phyloP scores from a whole-genome alignment of 2,329 filamentous ascomycete species.

The Sarocladium brachiariae region DNA sequence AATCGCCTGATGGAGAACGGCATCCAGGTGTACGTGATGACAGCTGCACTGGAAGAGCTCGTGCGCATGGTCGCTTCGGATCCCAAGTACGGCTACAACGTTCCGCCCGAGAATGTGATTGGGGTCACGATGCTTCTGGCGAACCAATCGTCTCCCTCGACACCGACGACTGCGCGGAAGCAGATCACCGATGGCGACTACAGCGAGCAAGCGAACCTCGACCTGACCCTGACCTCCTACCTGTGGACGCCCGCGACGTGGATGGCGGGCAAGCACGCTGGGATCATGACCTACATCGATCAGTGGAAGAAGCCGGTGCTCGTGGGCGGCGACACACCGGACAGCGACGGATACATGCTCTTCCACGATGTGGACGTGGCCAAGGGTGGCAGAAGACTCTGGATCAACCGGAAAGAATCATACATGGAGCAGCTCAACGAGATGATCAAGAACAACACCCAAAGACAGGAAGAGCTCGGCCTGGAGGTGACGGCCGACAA shows the following conservation, averaged over 20 bases:
- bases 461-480: slow-evolving; percentile 27
- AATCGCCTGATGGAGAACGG: slow-evolving; percentile 35
- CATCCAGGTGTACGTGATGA: slow-evolving; percentile 37
- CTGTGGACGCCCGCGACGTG: slow-evolving; percentile 37
- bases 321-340: slow-evolving; percentile 35
- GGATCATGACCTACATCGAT: slow-evolving; percentile 34
- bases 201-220: slow-evolving; percentile 27
- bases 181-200: slow-evolving; percentile 32
- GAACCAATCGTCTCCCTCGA: slow-evolving; percentile 20
- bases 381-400: slow-evolving; percentile 34
- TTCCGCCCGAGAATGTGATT: slow-evolving; percentile 35
- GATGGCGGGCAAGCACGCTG: slow-evolving; percentile 37
- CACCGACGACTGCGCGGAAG: slow-evolving; percentile 29
- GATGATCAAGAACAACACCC: slow-evolving; percentile 29
- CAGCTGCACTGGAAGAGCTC: slow-evolving; percentile 35
- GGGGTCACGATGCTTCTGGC: slow-evolving; percentile 32
- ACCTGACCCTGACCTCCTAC: slow-evolving; percentile 31
- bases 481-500: slow-evolving; percentile 34
- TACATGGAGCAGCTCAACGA: slow-evolving; percentile 26
- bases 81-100: slow-evolving; percentile 38
- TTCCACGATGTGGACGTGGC: slow-evolving; percentile 36
- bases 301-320: slow-evolving; percentile 36
- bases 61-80: slow-evolving; percentile 39
- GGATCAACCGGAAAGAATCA: slow-evolving; percentile 32
- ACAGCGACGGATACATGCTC: slow-evolving; percentile 36